Base-by-base conservation (phyloP, 495 filamentous ascomycete genomes). In the Niebla homalea region DNA sequence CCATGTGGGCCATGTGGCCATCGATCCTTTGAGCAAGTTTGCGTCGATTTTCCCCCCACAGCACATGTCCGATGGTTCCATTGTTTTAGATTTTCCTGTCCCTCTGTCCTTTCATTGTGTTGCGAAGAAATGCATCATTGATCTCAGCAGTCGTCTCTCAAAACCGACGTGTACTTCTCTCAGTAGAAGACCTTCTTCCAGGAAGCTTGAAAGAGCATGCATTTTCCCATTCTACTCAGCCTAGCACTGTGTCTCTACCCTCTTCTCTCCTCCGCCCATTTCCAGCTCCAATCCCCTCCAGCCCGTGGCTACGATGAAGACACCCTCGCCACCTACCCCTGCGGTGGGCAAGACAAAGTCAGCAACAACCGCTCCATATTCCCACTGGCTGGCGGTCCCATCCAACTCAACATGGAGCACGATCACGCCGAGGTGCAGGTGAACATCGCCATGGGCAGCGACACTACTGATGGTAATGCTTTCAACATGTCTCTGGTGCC, bases 401-500 rank as follows among this genome's bases (percentile, higher is more conserved):
- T 83, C 45, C 67, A 70, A 46, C 60, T 84, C 43, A 61, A 66
- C n/a, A 69, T 79, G 55, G 73, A 74, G 41, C 79, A 82, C 58
- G 63, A 68, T 11, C 66, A 75, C 43, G 70, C 73, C 12, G 67
- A 73, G 26, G 63, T 80, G 5, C 69, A 77, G 48, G 74, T 83
- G 4, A 70, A 79, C 7, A 60, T 83, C 20, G 69, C 67, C 7
- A 55, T 83, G 12, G 78, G 78, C 38, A 66, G 67, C 55, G 65
- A 77, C 45, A 73, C 75, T 0, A 63, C 62, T 2, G 51, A 58
- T 38, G 70, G 71, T 60, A 47, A 16, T 19, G 45, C 45, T 2
- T 83, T 73, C 66, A 80, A 74, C 62, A 70, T 75, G 57, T 67
- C 72, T 15, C 59, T 83, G 14, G 56, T 65, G 22, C 64, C 65